Percentiles rank a stretch among this genome's conserved stretches.
Evolutionary conservation across 768 basidiomycete species (phyloP).

Genomic region (Leccinum variicolor): DNA sequence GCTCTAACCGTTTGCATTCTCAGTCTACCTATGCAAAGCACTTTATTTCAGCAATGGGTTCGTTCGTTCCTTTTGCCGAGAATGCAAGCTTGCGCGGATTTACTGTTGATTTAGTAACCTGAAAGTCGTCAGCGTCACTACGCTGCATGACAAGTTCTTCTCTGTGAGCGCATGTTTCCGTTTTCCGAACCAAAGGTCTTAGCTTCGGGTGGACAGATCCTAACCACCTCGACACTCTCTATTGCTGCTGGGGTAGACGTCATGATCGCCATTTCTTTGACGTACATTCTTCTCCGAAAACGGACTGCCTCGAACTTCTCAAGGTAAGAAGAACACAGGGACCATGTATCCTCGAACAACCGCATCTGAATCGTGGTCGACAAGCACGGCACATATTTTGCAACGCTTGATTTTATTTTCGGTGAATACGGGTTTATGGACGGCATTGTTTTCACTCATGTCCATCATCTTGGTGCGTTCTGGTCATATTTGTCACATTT

Average conservation of each 20-base stretch:
- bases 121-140: neutral
- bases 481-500: neutral
- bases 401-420: constrained; percentile 11
- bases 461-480: constrained; percentile 14
- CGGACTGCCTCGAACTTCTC: neutral
- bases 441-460: constrained; percentile 48
- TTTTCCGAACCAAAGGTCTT: neutral
- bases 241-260: constrained; percentile 7
- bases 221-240: neutral
- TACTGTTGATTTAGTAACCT: neutral
- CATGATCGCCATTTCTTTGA: constrained; percentile 2
- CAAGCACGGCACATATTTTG: constrained; percentile 8
- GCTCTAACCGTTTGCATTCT: neutral
- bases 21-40: constrained; percentile 4
- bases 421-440: constrained; percentile 37
- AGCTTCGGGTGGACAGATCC: neutral
- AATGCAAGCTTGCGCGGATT: neutral
- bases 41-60: constrained; percentile 4
- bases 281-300: constrained; percentile 1
- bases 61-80: neutral
- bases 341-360: neutral
- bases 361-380: neutral
- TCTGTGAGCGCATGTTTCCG: neutral
- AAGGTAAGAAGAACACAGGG: neutral
- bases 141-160: neutral